Conservation (phyloP, 2,329 filamentous ascomycete genomes). For the Ascochyta viciae-villosae region DNA sequence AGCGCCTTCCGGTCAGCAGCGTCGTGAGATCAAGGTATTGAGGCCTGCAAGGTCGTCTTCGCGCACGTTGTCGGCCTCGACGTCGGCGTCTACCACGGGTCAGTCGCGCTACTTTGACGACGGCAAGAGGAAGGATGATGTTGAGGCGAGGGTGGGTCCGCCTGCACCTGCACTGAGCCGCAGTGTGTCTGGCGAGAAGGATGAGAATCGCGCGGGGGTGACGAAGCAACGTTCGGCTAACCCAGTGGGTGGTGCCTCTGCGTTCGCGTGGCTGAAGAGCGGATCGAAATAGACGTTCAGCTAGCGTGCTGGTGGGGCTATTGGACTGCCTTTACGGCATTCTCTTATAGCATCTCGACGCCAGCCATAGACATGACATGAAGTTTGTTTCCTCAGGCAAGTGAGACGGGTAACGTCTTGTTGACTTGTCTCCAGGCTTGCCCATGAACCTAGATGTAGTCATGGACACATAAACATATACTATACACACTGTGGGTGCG, state of each 20-base stretch:
- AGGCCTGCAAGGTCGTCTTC: slow-evolving; percentile 73
- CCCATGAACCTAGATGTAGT: too few relatives aligned
- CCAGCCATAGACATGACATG: too few relatives aligned
- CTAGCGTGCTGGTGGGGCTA: not conserved
- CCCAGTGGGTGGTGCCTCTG: slow-evolving; percentile 88
- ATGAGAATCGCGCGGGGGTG: slow-evolving; percentile 44
- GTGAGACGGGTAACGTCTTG: too few relatives aligned
- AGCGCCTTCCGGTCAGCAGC: slow-evolving; percentile 69
- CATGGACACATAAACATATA: too few relatives aligned
- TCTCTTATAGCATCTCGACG: too few relatives aligned
- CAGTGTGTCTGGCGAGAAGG: slow-evolving; percentile 40
- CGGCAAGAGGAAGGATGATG: slow-evolving; percentile 48
- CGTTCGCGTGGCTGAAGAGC: slow-evolving; percentile 87
- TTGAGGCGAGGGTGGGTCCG: slow-evolving; percentile 20
- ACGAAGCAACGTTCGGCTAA: slow-evolving; percentile 70
- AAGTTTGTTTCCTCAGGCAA: too few relatives aligned
- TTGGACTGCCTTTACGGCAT: too few relatives aligned
- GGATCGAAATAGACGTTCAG: slow-evolving; percentile 32
- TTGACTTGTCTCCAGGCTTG: too few relatives aligned
- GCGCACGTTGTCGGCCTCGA: slow-evolving; percentile 54
- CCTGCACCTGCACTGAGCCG: slow-evolving; percentile 36
- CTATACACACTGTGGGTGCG: too few relatives aligned
- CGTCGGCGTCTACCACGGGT: slow-evolving; percentile 35
- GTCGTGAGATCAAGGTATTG: slow-evolving; percentile 84
- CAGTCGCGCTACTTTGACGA: slow-evolving; percentile 60